Conservation (phyloP, 2,329 filamentous ascomycete species). For the Scedosporium apiospermum region DNA sequence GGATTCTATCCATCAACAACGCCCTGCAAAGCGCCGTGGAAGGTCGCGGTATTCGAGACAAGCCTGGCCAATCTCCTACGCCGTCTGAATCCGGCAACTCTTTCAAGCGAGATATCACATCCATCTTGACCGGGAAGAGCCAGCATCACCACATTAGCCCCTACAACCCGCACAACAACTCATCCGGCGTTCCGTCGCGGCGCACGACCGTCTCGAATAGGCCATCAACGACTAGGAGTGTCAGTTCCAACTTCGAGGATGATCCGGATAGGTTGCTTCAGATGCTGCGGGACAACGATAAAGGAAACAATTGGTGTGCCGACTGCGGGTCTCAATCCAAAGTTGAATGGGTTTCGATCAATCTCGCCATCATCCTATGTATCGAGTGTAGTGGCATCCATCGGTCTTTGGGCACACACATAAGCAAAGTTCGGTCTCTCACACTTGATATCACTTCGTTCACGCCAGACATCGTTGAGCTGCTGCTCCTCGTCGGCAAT, state of each 20-base stretch:
- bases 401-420: conserved; percentile 89
- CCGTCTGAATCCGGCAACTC: conserved; percentile 13
- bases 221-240: conserved; percentile 59
- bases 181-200: conserved; percentile 55
- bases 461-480: conserved; percentile 91
- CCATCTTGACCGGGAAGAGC: conserved; percentile 86
- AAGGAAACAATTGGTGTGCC: conserved; percentile 88
- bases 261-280: conserved; percentile 80
- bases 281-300: conserved; percentile 78
- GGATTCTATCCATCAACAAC: conserved; percentile 96
- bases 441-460: conserved; percentile 95
- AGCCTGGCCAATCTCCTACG: conserved; percentile 19
- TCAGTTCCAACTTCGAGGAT: conserved; percentile 67
- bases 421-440: conserved; percentile 91
- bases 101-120: conserved; percentile 77
- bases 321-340: conserved; percentile 88
- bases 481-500: conserved; percentile 86
- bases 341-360: conserved; percentile 98
- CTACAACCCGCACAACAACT: conserved; percentile 33
- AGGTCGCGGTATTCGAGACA: conserved; percentile 54
- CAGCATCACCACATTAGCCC: conserved; percentile 47
- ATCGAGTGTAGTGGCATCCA: conserved; percentile 98
- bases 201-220: conserved; percentile 88
- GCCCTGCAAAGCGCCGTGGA: conserved; percentile 94
- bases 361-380: conserved; percentile 89